Conservation (phyloP, 805 yeast genomes). For the Allodekkera sacchari region DNA sequence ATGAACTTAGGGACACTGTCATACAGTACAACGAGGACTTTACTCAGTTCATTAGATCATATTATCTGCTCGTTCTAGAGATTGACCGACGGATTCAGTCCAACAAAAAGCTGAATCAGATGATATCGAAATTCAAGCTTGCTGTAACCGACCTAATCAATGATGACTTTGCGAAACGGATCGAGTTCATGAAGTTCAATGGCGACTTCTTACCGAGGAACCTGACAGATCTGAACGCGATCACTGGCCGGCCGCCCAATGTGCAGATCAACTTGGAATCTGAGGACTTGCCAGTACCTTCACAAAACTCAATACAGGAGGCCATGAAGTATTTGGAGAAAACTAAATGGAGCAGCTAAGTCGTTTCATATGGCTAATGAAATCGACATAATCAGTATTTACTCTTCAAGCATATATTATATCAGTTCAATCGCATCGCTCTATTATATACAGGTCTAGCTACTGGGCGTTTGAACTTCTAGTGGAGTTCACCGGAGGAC, state of each 20-base stretch:
- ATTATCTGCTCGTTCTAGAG: conserved; percentile 44
- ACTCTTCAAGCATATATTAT: too few relatives aligned
- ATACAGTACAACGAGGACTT: conserved; percentile 34
- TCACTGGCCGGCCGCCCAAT: conserved; percentile 16
- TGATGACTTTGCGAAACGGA: conserved; percentile 36
- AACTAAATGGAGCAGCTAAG: conserved; percentile 2
- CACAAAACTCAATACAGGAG: conserved; percentile 10
- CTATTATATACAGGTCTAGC: too few relatives aligned
- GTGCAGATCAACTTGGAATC: conserved; percentile 14
- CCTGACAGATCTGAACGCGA: conserved; percentile 17
- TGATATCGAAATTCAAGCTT: conserved; percentile 33
- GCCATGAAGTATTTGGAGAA: conserved; percentile 9
- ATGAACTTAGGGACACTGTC: conserved; percentile 10
- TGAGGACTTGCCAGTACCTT: conserved; percentile 16
- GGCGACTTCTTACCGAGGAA: conserved; percentile 49
- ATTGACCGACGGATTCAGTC: conserved; percentile 39
- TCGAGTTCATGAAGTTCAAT: conserved; percentile 35
- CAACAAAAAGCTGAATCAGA: conserved; percentile 29
- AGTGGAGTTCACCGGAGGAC: too few relatives aligned
- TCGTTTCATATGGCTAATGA: too few relatives aligned
- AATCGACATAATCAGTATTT: too few relatives aligned
- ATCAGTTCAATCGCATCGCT: too few relatives aligned
- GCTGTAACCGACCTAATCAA: conserved; percentile 30
- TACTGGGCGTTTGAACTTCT: too few relatives aligned
- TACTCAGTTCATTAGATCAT: conserved; percentile 41